A percentile compares a stretch with the other conserved stretches of the same genome.
Evolutionary conservation across 1,139 yeast species (phyloP).

Genomic region (Scheffersomyces insectosa): DNA sequence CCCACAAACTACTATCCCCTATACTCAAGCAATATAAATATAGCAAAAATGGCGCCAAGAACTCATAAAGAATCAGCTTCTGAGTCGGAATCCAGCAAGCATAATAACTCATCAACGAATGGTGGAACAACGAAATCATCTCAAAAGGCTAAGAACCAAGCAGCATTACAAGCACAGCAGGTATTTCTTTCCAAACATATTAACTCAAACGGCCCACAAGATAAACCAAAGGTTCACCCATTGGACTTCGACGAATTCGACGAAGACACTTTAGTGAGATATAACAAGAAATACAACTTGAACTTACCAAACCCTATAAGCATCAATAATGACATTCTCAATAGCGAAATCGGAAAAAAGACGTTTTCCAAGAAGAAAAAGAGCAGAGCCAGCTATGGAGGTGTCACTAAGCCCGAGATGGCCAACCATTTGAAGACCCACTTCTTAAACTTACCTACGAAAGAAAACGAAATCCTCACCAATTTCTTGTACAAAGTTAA

Average conservation of each 20-base stretch:
- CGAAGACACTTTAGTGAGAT: conserved; percentile 54
- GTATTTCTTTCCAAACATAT: conserved; percentile 59
- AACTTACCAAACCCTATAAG: conserved; percentile 54
- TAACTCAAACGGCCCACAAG: conserved; percentile 64
- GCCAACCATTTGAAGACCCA: conserved; percentile 62
- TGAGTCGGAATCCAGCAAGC: conserved; percentile 40
- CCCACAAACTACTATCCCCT: too few species aligned
- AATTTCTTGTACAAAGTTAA: conserved; percentile 76
- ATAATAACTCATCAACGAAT: conserved; percentile 7
- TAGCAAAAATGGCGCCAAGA: conserved; percentile 5
- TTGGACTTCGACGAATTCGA: conserved; percentile 63
- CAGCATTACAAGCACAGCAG: conserved; percentile 61
- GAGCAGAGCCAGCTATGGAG: conserved; percentile 12
- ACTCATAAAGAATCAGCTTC: conserved; percentile 41
- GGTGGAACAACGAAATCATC: conserved; percentile 37
- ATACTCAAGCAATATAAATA: too few species aligned
- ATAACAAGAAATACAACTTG: conserved; percentile 52
- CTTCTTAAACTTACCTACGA: conserved; percentile 57
- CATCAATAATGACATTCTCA: conserved; percentile 59
- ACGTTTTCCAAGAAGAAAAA: conserved; percentile 45
- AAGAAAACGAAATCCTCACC: conserved; percentile 78
- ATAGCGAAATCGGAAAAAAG: conserved; percentile 64
- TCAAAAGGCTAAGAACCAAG: conserved; percentile 54
- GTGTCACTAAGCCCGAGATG: conserved; percentile 53
- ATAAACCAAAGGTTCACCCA: conserved; percentile 48